Evolutionary conservation across 2,329 filamentous ascomycete species (phyloP).

Genomic region (Aspergillus candidus): DNA sequence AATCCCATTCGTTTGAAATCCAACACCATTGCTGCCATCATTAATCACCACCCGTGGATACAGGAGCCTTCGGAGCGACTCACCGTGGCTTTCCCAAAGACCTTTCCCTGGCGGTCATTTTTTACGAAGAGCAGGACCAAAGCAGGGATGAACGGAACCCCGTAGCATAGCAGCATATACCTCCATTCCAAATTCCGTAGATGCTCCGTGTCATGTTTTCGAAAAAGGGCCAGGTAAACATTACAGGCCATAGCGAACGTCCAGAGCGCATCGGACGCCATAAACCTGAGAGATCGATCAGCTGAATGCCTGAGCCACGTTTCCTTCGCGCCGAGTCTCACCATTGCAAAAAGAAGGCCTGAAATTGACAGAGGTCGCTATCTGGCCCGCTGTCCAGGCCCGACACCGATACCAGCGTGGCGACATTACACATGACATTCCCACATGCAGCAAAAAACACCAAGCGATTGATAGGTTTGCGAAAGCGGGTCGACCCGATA

Average conservation of each 20-base stretch:
- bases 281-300: slow-evolving; percentile 52
- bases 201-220: slow-evolving; percentile 59
- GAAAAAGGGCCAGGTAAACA: slow-evolving; percentile 75
- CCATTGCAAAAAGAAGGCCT: slow-evolving; percentile 78
- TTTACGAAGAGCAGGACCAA: slow-evolving; percentile 62
- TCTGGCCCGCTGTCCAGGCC: slow-evolving; percentile 48
- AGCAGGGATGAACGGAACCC: slow-evolving; percentile 63
- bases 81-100: slow-evolving; percentile 67
- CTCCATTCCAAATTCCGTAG: slow-evolving; percentile 63
- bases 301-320: not conserved
- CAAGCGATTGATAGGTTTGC: slow-evolving; percentile 77
- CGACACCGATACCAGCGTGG: slow-evolving; percentile 63
- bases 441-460: slow-evolving; percentile 80
- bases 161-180: slow-evolving; percentile 66
- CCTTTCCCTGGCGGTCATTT: slow-evolving; percentile 46
- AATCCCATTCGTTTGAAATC: slow-evolving; percentile 61
- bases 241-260: slow-evolving; percentile 78
- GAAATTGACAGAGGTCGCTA: slow-evolving; percentile 63
- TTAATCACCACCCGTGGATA: not conserved
- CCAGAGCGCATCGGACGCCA: slow-evolving; percentile 70
- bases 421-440: slow-evolving; percentile 71
- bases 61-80: slow-evolving; percentile 11
- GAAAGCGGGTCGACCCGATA: slow-evolving; percentile 59
- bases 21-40: slow-evolving; percentile 66
- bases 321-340: slow-evolving; percentile 37